A percentile compares a stretch with the other conserved stretches of the same genome.
Evolutionary conservation across 2,329 filamentous ascomycete genomes (phyloP).

Genomic region (Claviceps humidiphila): DNA sequence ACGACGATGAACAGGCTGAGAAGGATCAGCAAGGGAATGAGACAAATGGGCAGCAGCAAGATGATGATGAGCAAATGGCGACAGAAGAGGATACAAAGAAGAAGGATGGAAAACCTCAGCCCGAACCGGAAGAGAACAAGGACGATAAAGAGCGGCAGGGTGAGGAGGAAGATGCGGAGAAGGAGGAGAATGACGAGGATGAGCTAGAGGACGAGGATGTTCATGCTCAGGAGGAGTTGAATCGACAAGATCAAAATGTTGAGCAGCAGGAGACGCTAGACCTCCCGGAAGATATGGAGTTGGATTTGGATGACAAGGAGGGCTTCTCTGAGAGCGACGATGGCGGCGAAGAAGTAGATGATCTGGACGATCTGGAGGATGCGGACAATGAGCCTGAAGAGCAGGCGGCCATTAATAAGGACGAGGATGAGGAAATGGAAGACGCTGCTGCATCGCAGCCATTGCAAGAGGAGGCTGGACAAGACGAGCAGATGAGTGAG

Average conservation of each 20-base stretch:
- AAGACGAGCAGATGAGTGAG: constrained; percentile 28
- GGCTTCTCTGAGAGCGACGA: constrained; percentile 40
- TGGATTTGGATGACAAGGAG: constrained; percentile 60
- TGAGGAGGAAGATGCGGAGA: constrained; percentile 15
- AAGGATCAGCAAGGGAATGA: constrained; percentile 71
- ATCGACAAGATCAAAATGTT: constrained; percentile 57
- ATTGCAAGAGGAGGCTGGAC: constrained; percentile 28
- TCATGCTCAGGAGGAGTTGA: constrained; percentile 40
- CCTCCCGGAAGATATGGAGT: constrained; percentile 76
- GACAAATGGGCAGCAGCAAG: constrained; percentile 54
- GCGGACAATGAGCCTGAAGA: constrained; percentile 24
- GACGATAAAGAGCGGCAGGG: constrained; percentile 23
- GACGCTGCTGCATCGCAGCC: constrained; percentile 24
- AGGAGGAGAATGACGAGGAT: constrained; percentile 36
- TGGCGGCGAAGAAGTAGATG: constrained; percentile 37
- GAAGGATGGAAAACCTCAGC: constrained; percentile 21
- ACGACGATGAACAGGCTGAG: constrained; percentile 63
- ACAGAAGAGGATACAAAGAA: constrained; percentile 45
- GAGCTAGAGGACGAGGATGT: constrained; percentile 47
- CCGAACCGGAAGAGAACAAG: constrained; percentile 34
- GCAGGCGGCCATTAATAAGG: constrained; percentile 19
- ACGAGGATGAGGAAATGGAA: constrained; percentile 20
- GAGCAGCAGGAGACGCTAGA: constrained; percentile 73
- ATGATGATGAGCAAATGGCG: constrained; percentile 48
- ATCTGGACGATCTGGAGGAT: constrained; percentile 41